Base-by-base conservation (phyloP, 1,284 basidiomycete species). In the Trichosporon sp. region DNA sequence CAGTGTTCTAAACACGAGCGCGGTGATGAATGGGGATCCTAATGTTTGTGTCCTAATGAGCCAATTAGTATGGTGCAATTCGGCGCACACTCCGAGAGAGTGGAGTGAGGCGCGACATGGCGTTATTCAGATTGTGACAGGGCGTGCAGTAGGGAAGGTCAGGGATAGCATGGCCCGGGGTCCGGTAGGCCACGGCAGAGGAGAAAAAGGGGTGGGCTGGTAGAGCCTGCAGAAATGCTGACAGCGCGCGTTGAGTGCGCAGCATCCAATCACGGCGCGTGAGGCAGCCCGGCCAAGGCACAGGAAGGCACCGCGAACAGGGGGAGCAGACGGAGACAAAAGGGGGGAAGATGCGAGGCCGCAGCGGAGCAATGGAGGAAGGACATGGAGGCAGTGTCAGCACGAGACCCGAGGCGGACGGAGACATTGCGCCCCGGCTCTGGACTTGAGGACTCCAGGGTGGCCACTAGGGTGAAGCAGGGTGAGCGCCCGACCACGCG, bases 31-130 rank as follows among this genome's bases (percentile, higher is more conserved):
- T 61, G 3, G 31, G 12, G 56, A 61, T 61, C 56, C 56, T 61
- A 61, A 61, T 61, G 56, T 61, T 61, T 61, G 54, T 16, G 5
- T 61, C 10, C 56, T 32, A 32, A 61, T 61, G 19, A 38, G 14
- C 56, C 31, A 61, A 32, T 16, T 32, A 16, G 31, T 1, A n/a
- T 5, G 48, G 19, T 4, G 16, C 26, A 51, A n/a, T 16, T 19
- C 48, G 48, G 19, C n/a, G 48, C 40, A 43, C 40, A 12, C 11
- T 4, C 11, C 40, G 40, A 14, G 11, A 12, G 8, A 43, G 40
- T 14, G 48, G n/a, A 38, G 37, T 19, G 19, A 51, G 48, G 19
- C 48, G 48, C 48, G 48, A 51, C n/a, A 51, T 51, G 48, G 48
- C 48, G 48, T 51, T 51, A 51, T 51, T 10, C 48, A n/a, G 16